These are phyloP conservation scores for Pyrenochaeta sp. DNA, from an alignment of 2,329 filamentous ascomycete species.

Conservation along the genomic window DNA sequence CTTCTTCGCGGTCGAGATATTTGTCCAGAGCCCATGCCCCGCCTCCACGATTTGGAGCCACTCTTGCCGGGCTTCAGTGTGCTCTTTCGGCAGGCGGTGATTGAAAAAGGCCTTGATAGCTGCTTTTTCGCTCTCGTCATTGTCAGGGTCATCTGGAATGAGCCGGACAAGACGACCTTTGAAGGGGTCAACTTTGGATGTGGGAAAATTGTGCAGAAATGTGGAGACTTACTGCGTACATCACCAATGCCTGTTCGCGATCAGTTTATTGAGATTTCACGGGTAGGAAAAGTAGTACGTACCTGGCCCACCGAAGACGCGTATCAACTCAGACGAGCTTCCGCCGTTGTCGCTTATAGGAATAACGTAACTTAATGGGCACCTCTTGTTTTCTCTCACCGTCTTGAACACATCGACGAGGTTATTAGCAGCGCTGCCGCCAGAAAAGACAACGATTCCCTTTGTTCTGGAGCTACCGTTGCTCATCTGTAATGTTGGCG, in stretches of 20 bases:
- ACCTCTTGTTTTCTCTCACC: slow-evolving; percentile 68
- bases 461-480: slow-evolving; percentile 39
- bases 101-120: slow-evolving; percentile 89
- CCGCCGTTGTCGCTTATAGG: slow-evolving; percentile 97
- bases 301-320: slow-evolving; percentile 94
- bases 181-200: background rate
- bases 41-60: slow-evolving; percentile 92
- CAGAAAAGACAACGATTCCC: slow-evolving; percentile 86
- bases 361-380: slow-evolving; percentile 82
- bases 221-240: slow-evolving; percentile 69
- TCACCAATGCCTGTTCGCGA: slow-evolving; percentile 68
- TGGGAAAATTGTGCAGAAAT: background rate
- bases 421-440: slow-evolving; percentile 92
- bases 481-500: slow-evolving; percentile 25
- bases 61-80: slow-evolving; percentile 71
- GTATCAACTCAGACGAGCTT: slow-evolving; percentile 89
- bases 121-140: slow-evolving; percentile 63
- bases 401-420: slow-evolving; percentile 87
- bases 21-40: slow-evolving; percentile 76
- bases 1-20: slow-evolving; percentile 60
- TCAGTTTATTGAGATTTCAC: slow-evolving; percentile 1
- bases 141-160: slow-evolving; percentile 72
- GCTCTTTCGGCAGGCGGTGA: slow-evolving; percentile 75
- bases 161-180: slow-evolving; percentile 86
- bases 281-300: slow-evolving; percentile 36